phyloP scores from a whole-genome alignment of 805 yeast species.

The Kregervanrija delftensis region DNA sequence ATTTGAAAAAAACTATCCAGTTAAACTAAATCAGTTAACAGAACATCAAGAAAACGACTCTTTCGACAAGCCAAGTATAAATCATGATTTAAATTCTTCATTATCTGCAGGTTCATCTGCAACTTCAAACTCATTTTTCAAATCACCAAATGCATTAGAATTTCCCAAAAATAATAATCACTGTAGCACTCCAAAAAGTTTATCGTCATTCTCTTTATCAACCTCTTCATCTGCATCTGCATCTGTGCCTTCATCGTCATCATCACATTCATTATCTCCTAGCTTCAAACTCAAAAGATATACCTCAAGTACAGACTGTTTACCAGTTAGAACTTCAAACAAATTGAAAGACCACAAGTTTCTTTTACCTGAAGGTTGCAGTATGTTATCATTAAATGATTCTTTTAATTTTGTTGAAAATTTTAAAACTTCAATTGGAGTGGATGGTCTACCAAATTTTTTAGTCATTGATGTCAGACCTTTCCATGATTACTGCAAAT shows the following conservation, averaged over 20 bases:
- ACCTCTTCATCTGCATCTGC: not conserved
- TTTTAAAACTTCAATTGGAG: constrained; percentile 14
- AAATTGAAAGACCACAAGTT: constrained; percentile 19
- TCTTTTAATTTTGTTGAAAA: constrained; percentile 13
- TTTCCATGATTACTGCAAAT: constrained; percentile 59
- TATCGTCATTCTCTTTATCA: not conserved
- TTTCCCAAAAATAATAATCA: too few species aligned
- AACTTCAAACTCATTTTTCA: too few species aligned
- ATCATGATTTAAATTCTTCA: too few species aligned
- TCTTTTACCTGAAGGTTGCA: constrained; percentile 17
- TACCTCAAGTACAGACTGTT: constrained; percentile 11
- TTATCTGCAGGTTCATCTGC: too few species aligned
- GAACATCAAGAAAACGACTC: not conserved
- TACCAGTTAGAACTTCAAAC: constrained; percentile 11
- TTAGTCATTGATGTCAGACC: constrained; percentile 77
- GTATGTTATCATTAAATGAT: constrained; percentile 13
- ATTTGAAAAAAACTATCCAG: not conserved
- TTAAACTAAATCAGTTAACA: constrained; percentile 1
- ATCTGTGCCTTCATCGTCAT: constrained; percentile 2
- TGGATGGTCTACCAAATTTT: constrained; percentile 24
- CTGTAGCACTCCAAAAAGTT: too few species aligned
- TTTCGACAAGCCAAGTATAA: too few species aligned
- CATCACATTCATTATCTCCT: not conserved
- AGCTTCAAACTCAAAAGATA: constrained; percentile 7
- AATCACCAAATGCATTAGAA: too few species aligned